phyloP scores from a whole-genome alignment of 495 filamentous ascomycete species.

The Penicillium macrosclerotiorum region DNA sequence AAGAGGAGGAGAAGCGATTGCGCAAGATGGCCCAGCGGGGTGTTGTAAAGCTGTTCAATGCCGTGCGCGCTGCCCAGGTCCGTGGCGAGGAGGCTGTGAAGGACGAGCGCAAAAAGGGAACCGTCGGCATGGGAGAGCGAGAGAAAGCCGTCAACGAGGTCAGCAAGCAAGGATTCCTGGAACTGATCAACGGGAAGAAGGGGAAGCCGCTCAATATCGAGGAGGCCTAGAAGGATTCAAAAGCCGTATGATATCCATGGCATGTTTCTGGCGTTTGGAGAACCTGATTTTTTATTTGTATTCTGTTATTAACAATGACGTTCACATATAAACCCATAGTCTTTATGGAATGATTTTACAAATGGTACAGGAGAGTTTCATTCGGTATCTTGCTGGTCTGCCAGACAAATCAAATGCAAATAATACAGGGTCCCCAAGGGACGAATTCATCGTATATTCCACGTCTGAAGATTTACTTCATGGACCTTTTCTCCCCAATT shows the following conservation, averaged over 20 bases:
- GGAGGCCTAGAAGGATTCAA: conserved; percentile 37
- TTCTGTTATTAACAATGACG: conserved; percentile 15
- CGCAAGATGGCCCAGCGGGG: conserved; percentile 86
- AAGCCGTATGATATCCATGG: conserved; percentile 28
- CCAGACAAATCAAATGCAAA: conserved; percentile 20
- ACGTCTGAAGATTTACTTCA: conserved; percentile 6
- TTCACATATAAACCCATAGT: conserved; percentile 5
- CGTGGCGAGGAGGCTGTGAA: conserved; percentile 72
- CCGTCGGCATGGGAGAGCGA: conserved; percentile 68
- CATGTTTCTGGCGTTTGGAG: conserved; percentile 41
- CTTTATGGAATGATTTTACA: conserved; percentile 1
- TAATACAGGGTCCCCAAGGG: conserved; percentile 25
- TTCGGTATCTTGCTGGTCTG: conserved; percentile 20
- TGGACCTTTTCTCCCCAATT: background rate
- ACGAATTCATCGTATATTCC: conserved; percentile 3
- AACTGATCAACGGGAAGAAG: conserved; percentile 69
- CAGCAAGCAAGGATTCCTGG: conserved; percentile 93
- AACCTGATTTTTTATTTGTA: conserved; percentile 19
- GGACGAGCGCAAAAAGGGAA: conserved; percentile 65
- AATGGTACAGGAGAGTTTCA: conserved; percentile 31
- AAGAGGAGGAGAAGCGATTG: conserved; percentile 76
- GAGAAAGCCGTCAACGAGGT: conserved; percentile 89
- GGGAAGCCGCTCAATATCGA: conserved; percentile 48
- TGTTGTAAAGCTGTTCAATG: conserved; percentile 94
- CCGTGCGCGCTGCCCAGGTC: conserved; percentile 87